Evolutionary conservation across 306 rosid genomes (phyloP).

Genomic region (Prunus kanzakura): DNA sequence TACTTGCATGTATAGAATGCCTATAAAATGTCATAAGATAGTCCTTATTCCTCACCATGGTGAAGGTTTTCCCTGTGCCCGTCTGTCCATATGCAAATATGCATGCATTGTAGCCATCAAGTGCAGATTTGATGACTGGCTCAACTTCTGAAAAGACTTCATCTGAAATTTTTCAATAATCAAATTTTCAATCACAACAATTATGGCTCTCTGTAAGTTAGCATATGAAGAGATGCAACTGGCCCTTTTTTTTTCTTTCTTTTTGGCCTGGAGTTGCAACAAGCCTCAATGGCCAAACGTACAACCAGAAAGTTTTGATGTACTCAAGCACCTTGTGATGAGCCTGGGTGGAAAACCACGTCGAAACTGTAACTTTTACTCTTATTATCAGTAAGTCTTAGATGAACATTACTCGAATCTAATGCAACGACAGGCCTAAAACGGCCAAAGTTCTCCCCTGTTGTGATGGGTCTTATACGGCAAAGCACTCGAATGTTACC

Average conservation of each 20-base stretch:
- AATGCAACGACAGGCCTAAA: slow-evolving; percentile 15
- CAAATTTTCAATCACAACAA: slow-evolving; percentile 2
- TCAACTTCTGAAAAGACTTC: slow-evolving; percentile 38
- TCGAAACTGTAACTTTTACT: slow-evolving; percentile 36
- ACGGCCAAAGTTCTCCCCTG: slow-evolving; percentile 28
- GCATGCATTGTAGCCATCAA: slow-evolving; percentile 44
- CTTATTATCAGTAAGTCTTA: slow-evolving; percentile 26
- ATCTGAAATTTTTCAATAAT: slow-evolving; percentile 20
- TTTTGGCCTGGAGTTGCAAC: neutral
- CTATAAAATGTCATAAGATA: neutral
- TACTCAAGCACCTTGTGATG: slow-evolving; percentile 38
- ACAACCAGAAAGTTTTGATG: slow-evolving; percentile 1
- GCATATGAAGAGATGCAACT: neutral
- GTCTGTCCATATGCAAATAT: slow-evolving; percentile 46
- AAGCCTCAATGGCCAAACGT: neutral
- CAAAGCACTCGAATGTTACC: slow-evolving; percentile 42
- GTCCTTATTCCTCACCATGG: slow-evolving; percentile 32
- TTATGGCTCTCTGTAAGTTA: neutral
- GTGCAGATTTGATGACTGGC: slow-evolving; percentile 36
- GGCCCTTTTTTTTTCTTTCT: no score
- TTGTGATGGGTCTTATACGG: slow-evolving; percentile 31
- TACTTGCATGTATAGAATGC: slow-evolving; percentile 2
- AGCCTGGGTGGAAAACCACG: slow-evolving; percentile 32
- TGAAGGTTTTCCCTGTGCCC: slow-evolving; percentile 43
- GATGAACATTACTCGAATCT: slow-evolving; percentile 33